These are phyloP conservation scores for Boletales sp. DNA, from an alignment of 768 basidiomycete species.

Conservation along the genomic window DNA sequence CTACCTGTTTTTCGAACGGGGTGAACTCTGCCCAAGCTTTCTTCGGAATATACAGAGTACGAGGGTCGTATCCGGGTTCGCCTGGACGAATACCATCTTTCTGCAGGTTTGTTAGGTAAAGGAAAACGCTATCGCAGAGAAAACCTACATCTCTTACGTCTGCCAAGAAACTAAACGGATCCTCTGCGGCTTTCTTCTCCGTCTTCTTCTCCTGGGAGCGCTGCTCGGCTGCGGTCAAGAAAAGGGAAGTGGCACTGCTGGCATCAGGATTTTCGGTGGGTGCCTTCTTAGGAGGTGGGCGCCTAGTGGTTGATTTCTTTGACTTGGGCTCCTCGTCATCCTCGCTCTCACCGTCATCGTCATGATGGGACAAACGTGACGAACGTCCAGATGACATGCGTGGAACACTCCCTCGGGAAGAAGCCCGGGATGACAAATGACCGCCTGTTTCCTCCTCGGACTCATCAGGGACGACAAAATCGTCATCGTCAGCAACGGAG, in stretches of 20 bases:
- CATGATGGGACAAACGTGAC: slow-evolving; percentile 31
- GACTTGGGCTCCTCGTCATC: slow-evolving; percentile 34
- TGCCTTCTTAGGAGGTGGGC: slow-evolving; percentile 30
- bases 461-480: slow-evolving; percentile 69
- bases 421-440: slow-evolving; percentile 50
- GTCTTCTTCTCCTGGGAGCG: slow-evolving; percentile 73
- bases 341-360: slow-evolving; percentile 36
- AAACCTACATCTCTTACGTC: slow-evolving; percentile 66
- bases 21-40: slow-evolving; percentile 81
- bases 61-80: slow-evolving; percentile 86
- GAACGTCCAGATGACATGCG: slow-evolving; percentile 31
- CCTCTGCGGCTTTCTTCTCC: slow-evolving; percentile 76
- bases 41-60: slow-evolving; percentile 79
- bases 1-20: slow-evolving; percentile 90
- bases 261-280: slow-evolving; percentile 27
- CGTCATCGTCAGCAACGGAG: slow-evolving; percentile 58
- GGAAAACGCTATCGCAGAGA: background rate
- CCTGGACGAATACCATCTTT: slow-evolving; percentile 77
- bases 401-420: slow-evolving; percentile 39
- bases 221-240: slow-evolving; percentile 83
- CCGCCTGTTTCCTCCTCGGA: slow-evolving; percentile 52
- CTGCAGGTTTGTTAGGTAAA: slow-evolving; percentile 35
- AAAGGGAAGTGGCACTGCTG: slow-evolving; percentile 36
- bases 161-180: slow-evolving; percentile 69
- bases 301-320: slow-evolving; percentile 36